Percentiles rank a stretch among this genome's conserved stretches.
These are phyloP conservation scores for Gremmenia infestans DNA, from an alignment of 2,329 filamentous ascomycete species.

Conservation along the genomic window DNA sequence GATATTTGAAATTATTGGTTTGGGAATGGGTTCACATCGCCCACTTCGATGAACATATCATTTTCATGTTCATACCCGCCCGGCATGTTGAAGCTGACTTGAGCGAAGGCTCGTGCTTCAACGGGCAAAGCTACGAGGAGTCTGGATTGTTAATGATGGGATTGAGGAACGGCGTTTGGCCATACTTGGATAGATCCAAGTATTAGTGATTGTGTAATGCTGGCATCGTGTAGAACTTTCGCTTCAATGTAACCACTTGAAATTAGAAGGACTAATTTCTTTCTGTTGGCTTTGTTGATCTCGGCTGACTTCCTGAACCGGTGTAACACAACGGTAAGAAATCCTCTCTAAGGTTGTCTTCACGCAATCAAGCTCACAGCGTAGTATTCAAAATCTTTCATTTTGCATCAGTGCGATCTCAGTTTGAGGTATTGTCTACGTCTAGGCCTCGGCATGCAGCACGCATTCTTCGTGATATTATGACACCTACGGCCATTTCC, in stretches of 20 bases:
- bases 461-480: neutral
- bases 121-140: neutral
- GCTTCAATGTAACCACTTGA: neutral
- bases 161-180: neutral
- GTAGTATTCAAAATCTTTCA: neutral
- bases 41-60: conserved; percentile 9
- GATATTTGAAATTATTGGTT: conserved; percentile 38
- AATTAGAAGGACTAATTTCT: no score
- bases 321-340: neutral
- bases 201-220: neutral
- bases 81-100: neutral
- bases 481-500: neutral
- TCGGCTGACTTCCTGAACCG: neutral
- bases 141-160: neutral
- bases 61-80: neutral
- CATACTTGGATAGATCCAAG: neutral
- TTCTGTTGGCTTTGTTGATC: neutral
- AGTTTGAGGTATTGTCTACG: neutral
- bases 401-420: neutral
- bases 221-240: neutral
- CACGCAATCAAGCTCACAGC: no score
- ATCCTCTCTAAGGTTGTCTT: no score
- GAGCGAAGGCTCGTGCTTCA: neutral
- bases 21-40: conserved; percentile 31
- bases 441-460: neutral